phyloP scores from a whole-genome alignment of 2,329 filamentous ascomycete genomes.

The Parastagonospora avenae region DNA sequence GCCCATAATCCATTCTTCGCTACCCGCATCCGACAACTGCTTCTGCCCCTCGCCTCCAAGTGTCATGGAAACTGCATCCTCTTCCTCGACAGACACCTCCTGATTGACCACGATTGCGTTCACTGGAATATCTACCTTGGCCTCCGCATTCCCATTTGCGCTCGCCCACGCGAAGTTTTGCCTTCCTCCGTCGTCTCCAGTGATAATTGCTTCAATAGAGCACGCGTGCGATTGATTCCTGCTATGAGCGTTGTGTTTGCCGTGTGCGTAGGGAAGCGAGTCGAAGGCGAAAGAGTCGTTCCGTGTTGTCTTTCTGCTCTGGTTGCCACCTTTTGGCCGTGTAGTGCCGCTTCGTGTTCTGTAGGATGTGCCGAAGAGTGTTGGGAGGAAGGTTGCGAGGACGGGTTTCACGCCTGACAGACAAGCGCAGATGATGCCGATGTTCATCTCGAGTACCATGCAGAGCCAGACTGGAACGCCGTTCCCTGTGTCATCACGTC shows the following conservation, averaged over 20 bases:
- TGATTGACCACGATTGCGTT: slow-evolving; percentile 20
- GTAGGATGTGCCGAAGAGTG: slow-evolving; percentile 23
- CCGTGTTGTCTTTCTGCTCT: slow-evolving; percentile 2
- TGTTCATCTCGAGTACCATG: slow-evolving; percentile 33
- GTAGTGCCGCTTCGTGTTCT: slow-evolving; percentile 5
- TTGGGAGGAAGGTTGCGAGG: slow-evolving; percentile 34
- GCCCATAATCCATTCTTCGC: slow-evolving; percentile 26
- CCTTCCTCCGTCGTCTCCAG: slow-evolving; percentile 5
- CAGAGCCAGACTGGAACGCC: slow-evolving; percentile 26
- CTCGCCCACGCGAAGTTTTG: slow-evolving; percentile 22
- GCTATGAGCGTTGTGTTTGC: slow-evolving; percentile 6
- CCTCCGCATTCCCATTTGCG: slow-evolving; percentile 9
- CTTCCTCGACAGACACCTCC: slow-evolving; percentile 15
- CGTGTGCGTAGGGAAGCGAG: slow-evolving; percentile 16
- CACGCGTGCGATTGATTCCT: slow-evolving; percentile 7
- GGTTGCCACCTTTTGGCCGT: slow-evolving; percentile 10
- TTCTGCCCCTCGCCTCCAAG: slow-evolving; percentile 6
- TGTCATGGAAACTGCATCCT: not conserved
- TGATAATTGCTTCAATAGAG: slow-evolving; percentile 2
- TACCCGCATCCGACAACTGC: slow-evolving; percentile 13
- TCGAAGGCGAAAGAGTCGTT: slow-evolving; percentile 21
- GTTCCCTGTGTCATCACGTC: slow-evolving; percentile 19
- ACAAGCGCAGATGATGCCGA: slow-evolving; percentile 39
- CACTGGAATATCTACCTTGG: slow-evolving; percentile 4
- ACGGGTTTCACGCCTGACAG: slow-evolving; percentile 40